phyloP scores from a whole-genome alignment of 352 stramenopile species.

The Thalassiosira livingstoniorum region DNA sequence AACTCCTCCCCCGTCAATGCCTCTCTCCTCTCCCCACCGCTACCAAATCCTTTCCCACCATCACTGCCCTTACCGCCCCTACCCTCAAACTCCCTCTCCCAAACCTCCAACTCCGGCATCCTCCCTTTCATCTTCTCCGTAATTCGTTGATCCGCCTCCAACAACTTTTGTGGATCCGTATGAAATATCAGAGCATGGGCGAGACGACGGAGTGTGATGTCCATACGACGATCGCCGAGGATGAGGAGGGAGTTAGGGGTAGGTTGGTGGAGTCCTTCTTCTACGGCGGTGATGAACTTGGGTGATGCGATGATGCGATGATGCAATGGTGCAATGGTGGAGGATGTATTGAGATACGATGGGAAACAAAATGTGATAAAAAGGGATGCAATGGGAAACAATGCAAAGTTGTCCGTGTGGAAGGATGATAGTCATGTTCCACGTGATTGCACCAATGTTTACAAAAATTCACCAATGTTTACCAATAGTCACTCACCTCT shows the following conservation, averaged over 20 bases:
- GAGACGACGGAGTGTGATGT: constrained; percentile 40
- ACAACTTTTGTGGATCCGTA: constrained; percentile 45
- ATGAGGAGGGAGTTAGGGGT: constrained; percentile 41
- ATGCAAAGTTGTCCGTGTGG: no score
- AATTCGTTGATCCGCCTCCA: constrained; percentile 39
- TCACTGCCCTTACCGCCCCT: no score
- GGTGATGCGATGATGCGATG: neutral
- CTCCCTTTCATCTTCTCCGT: constrained; percentile 38
- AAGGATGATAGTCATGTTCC: no score
- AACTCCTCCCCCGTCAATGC: constrained; percentile 43
- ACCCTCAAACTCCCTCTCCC: constrained; percentile 33
- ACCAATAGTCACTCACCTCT: constrained; percentile 44
- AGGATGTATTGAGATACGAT: no score
- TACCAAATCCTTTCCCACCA: no score
- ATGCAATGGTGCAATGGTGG: no score
- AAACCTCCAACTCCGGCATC: constrained; percentile 40
- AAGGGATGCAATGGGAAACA: no score
- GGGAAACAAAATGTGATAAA: no score
- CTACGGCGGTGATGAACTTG: constrained; percentile 53
- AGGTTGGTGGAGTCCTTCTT: constrained; percentile 45
- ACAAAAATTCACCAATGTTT: no score
- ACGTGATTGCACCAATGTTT: no score
- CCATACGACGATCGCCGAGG: constrained; percentile 40
- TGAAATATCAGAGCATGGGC: constrained; percentile 42
- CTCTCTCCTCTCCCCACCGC: constrained; percentile 12